Evolutionary conservation across 192 early-diverging fungal species (phyloP), one percentile per base, ranked within the genome.

Genomic region (Cetraspora pellucida): DNA sequence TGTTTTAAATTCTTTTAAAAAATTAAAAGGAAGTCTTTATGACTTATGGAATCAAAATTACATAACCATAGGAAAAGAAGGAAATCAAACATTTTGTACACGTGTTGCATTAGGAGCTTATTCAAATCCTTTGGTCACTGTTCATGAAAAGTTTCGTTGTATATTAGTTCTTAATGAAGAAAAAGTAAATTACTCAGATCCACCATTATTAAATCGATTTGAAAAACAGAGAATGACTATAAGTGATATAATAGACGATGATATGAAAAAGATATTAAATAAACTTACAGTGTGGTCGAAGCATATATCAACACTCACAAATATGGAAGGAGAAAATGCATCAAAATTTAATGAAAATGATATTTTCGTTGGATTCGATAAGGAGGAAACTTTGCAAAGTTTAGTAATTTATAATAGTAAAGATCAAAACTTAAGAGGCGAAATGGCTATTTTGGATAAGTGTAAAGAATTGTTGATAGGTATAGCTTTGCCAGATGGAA

Each of bases 31-130:
- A 14, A 74, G 23, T 58, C 66, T 77, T 30, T 77, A 77, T 27
- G 75, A 77, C 28, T 49, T 77, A 58, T 77, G 75, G 75, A 72
- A 77, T 77, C 75, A 52, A 13, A 77, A 77, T 68, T 77, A 77
- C 21, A 72, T 71, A 21, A 25, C 25, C 1, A 3, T 47, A 16
- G 46, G 65, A 13, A 67, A 31, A 31, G 17, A 66, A 25, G 75
- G 45, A 19, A 58, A 52, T 65, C 27, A 21, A 10, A 77, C 43
- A 28, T 72, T 74, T 16, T 77, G 23, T 52, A 55, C 45, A 10
- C 21, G 66, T 13, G 68, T 77, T 37, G 13, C 75, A 30, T 46
- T 52, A 3, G 66, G 75, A 49, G 44, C 27, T 21, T 77, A 69
- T 69, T 69, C 46, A 5, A 77, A 77, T 65, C 66, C 75, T 47